These are phyloP conservation scores for Yarrowia hollandica DNA, from an alignment of 805 yeast genomes.

Conservation along the genomic window DNA sequence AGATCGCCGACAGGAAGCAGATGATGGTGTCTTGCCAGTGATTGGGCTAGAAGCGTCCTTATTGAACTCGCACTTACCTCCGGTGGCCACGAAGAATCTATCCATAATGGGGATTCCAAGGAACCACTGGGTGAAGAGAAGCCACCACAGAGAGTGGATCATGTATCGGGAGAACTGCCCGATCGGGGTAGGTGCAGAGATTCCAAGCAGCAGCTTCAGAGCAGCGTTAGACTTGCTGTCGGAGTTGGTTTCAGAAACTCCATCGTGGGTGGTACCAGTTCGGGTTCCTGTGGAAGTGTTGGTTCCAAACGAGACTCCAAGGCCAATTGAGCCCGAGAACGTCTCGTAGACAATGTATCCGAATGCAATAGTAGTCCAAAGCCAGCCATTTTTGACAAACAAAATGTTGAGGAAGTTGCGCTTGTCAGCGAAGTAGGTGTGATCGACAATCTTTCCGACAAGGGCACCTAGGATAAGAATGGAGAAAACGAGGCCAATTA, in stretches of 20 bases:
- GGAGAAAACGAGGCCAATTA: slow-evolving; percentile 5
- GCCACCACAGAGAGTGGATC: slow-evolving; percentile 76
- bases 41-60: background rate
- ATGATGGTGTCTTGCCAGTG: slow-evolving; percentile 31
- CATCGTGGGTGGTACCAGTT: slow-evolving; percentile 16
- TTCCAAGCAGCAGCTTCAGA: slow-evolving; percentile 17
- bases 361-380: slow-evolving; percentile 68
- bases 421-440: slow-evolving; percentile 48
- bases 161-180: slow-evolving; percentile 45
- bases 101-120: slow-evolving; percentile 90
- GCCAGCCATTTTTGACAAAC: slow-evolving; percentile 91
- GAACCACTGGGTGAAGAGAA: slow-evolving; percentile 81
- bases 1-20: slow-evolving; percentile 52
- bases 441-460: slow-evolving; percentile 28
- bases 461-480: slow-evolving; percentile 8
- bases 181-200: slow-evolving; percentile 20
- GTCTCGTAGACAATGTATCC: slow-evolving; percentile 6
- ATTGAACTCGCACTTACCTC: slow-evolving; percentile 65
- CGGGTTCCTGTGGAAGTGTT: slow-evolving; percentile 14
- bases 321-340: slow-evolving; percentile 11
- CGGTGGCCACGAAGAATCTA: slow-evolving; percentile 70
- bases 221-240: slow-evolving; percentile 24
- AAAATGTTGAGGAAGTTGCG: slow-evolving; percentile 65
- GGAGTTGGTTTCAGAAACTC: slow-evolving; percentile 8
- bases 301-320: slow-evolving; percentile 11